phyloP scores from a whole-genome alignment of 805 yeast genomes.

The Hanseniaspora pseudoguilliermondii region DNA sequence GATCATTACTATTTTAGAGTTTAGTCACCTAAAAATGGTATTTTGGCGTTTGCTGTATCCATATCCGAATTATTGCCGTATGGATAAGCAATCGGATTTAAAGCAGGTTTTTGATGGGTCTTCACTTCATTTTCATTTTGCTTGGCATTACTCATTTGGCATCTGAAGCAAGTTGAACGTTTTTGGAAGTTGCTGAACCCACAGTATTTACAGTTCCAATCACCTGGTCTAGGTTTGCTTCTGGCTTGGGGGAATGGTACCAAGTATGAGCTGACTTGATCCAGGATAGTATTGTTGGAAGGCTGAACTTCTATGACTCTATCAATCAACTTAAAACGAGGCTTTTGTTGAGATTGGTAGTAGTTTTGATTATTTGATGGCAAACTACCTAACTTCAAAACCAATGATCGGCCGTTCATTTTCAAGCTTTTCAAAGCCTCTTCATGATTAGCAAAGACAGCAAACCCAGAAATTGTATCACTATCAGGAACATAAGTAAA shows the following conservation, averaged over 20 bases:
- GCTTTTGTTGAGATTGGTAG: constrained; percentile 5
- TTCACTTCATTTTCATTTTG: constrained; percentile 16
- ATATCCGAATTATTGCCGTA: constrained; percentile 3
- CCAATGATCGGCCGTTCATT: constrained; percentile 56
- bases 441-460: constrained; percentile 70
- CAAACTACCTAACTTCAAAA: constrained; percentile 17
- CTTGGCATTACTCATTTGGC: constrained; percentile 25
- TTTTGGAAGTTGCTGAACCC: constrained; percentile 91
- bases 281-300: constrained; percentile 63
- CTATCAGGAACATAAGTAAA: constrained; percentile 31
- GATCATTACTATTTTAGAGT: neutral
- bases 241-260: constrained; percentile 75
- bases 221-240: constrained; percentile 90
- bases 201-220: constrained; percentile 96
- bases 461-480: constrained; percentile 62
- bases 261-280: constrained; percentile 67
- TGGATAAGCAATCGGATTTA: constrained; percentile 7
- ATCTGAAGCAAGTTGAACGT: constrained; percentile 84
- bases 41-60: neutral
- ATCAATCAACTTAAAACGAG: constrained; percentile 32
- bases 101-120: constrained; percentile 8
- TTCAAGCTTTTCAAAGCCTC: constrained; percentile 69
- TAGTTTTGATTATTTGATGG: constrained; percentile 31
- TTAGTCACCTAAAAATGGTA: neutral
- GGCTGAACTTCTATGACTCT: constrained; percentile 76